These are phyloP conservation scores for Chaetomiaceae sp. DNA, from an alignment of 2,329 filamentous ascomycete species.

Conservation along the genomic window DNA sequence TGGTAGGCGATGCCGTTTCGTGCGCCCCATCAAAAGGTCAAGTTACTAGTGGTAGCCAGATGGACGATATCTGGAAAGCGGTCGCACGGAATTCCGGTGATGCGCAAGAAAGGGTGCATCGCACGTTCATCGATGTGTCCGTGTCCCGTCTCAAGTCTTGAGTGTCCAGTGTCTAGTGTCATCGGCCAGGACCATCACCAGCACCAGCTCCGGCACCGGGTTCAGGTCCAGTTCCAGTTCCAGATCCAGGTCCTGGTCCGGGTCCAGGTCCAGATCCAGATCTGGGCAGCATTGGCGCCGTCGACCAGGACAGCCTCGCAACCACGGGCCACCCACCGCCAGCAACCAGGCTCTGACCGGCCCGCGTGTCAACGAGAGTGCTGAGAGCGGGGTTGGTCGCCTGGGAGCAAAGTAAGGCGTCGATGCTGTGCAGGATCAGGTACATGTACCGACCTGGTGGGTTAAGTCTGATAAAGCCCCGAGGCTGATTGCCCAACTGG, in stretches of 20 bases:
- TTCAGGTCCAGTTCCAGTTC: no score
- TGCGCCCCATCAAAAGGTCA: slow-evolving; percentile 12
- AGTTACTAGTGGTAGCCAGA: neutral
- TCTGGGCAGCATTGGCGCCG: slow-evolving; percentile 10
- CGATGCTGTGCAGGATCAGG: neutral
- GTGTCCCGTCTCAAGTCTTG: slow-evolving; percentile 11
- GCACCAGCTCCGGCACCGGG: no score
- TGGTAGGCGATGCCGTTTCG: slow-evolving; percentile 9
- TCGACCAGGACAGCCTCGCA: neutral
- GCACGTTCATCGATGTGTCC: slow-evolving; percentile 16
- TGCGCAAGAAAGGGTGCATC: slow-evolving; percentile 8
- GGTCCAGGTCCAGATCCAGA: no score
- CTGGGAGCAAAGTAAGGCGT: neutral
- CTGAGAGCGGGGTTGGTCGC: slow-evolving; percentile 6
- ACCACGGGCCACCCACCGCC: neutral
- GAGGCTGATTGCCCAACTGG: no score
- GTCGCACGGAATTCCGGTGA: slow-evolving; percentile 2
- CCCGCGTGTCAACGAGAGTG: slow-evolving; percentile 4
- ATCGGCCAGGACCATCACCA: neutral
- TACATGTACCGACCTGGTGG: no score
- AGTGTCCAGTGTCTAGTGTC: neutral
- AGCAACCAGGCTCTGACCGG: neutral
- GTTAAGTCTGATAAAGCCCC: no score
- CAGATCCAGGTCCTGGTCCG: no score
- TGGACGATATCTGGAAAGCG: neutral